Evolutionary conservation across 2,329 filamentous ascomycete species (phyloP), one percentile per base, ranked within the genome.

Genomic region (Furcasterigmium sp.): DNA sequence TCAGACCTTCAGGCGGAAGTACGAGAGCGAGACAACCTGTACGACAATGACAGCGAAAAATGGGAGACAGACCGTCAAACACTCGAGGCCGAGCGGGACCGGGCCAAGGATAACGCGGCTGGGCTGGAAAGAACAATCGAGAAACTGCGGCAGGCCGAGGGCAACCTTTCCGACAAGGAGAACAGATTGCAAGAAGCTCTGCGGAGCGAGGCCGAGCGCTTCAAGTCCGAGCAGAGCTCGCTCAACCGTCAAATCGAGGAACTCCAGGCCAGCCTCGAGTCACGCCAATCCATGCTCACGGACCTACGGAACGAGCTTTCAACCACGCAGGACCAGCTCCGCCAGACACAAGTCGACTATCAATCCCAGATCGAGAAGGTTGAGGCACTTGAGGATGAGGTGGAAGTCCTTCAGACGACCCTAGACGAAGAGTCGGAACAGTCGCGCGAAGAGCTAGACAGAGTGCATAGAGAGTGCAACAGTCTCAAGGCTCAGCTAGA

Each of bases 201-300:
- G 11, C 75, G 84, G 49, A 85, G 78, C 54, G 86, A 91, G 56
- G 76, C 77, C 37, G 77, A 87, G 49, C 81, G 86, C 19, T 83
- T 93, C 55, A 75, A 75, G 49, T 80, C 76, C 43, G 85, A 91
- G 53, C 85, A 91, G 57, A 77, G 77, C 10, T 66, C 82, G 8
- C 68, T 95, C 40, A 78, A 72, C 48, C 75, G 78, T n/a, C 87
- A 93, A 58, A 80, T 95, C 41, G 78, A 85, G 37, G 83, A 85
- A 40, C 70, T 93, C 9, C 83, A 85, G 54, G 75, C 80, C 38
- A 86, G 89, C 45, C 72, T 93, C 11, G 75, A 84, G 44, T 70
- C 77, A 21, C 80, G 84, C 49, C 79, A 85, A 55, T 67, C 74
- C n/a, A 70, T 79, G 35, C 62, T 88, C 6, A 84, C 84, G 15